phyloP scores from a whole-genome alignment of 2,329 filamentous ascomycete species.

The Pyrenophora seminiperda region DNA sequence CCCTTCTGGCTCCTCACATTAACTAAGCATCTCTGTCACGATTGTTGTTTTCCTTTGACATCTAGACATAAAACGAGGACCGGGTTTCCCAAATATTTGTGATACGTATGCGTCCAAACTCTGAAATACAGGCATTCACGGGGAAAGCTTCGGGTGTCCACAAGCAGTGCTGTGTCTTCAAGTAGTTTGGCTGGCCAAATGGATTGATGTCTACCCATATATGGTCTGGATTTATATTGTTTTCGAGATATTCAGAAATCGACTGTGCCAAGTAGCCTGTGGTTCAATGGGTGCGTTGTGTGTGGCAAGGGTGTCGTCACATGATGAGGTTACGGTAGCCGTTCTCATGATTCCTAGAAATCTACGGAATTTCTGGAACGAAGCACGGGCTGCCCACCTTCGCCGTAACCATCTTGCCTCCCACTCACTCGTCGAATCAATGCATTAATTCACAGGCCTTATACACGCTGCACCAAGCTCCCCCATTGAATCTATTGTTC shows the following conservation, averaged over 20 bases:
- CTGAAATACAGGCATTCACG: no score
- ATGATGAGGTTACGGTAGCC: conserved; percentile 8
- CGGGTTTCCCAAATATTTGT: no score
- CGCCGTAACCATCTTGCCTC: conserved; percentile 6
- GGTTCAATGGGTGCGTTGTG: not conserved
- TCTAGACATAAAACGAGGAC: no score
- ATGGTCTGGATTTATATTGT: no score
- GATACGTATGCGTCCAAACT: no score
- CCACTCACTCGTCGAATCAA: conserved; percentile 5
- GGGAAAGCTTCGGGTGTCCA: no score
- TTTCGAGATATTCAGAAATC: not conserved
- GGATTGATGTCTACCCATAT: no score
- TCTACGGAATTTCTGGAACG: conserved; percentile 18
- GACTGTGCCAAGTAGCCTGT: not conserved
- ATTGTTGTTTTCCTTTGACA: no score
- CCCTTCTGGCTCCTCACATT: no score
- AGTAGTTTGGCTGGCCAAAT: no score
- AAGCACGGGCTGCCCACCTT: conserved; percentile 13
- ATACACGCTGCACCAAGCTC: not conserved
- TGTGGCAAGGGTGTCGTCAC: conserved; percentile 7
- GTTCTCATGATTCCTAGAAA: conserved; percentile 12
- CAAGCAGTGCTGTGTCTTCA: no score
- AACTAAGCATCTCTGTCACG: no score
- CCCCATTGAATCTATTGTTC: not conserved
- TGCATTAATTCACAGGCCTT: not conserved